phyloP scores from a whole-genome alignment of 257 asterid species.

The Osmanthus fragrans region DNA sequence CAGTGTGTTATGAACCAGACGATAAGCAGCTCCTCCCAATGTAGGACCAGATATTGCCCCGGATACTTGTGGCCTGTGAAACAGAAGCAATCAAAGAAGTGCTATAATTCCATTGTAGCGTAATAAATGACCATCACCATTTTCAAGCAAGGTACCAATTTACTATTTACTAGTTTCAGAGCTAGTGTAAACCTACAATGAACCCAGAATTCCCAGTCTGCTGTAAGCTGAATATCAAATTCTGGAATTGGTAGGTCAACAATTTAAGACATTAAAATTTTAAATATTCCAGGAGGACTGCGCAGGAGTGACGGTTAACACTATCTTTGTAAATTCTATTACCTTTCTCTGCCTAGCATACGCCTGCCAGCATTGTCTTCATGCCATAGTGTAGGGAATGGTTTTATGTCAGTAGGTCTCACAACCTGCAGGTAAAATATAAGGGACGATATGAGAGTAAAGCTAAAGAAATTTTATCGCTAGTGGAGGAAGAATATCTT shows the following conservation, averaged over 20 bases:
- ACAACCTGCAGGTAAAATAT: slow-evolving; percentile 48
- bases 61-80: slow-evolving; percentile 69
- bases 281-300: background rate
- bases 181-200: background rate
- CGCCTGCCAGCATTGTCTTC: slow-evolving; percentile 77
- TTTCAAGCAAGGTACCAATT: background rate
- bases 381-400: slow-evolving; percentile 81
- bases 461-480: background rate
- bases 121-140: slow-evolving; percentile 6
- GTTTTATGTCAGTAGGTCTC: slow-evolving; percentile 70
- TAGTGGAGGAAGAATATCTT: background rate
- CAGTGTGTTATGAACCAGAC: slow-evolving; percentile 72
- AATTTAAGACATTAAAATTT: background rate
- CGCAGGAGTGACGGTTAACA: slow-evolving; percentile 7
- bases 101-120: background rate
- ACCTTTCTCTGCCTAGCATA: slow-evolving; percentile 69
- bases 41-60: slow-evolving; percentile 83
- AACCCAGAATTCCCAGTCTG: slow-evolving; percentile 5
- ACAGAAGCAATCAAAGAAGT: slow-evolving; percentile 19
- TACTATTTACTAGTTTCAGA: background rate
- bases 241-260: background rate
- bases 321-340: slow-evolving; percentile 12
- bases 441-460: slow-evolving; percentile 17
- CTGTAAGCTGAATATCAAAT: slow-evolving; percentile 1
- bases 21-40: slow-evolving; percentile 93